These are phyloP conservation scores for Suillus plorans DNA, from an alignment of 768 basidiomycete genomes.

Conservation along the genomic window DNA sequence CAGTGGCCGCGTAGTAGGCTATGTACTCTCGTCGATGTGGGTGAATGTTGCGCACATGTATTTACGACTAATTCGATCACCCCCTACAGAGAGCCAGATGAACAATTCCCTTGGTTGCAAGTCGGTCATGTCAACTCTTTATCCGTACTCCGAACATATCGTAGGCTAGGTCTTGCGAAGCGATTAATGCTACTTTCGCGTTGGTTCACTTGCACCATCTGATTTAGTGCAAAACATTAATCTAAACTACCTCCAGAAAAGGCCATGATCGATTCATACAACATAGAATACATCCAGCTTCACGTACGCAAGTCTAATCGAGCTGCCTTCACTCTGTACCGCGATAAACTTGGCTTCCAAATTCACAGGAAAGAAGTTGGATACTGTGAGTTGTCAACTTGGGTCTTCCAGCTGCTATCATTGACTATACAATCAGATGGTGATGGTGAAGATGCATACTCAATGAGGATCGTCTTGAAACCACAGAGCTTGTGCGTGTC, in stretches of 20 bases:
- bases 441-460: constrained; percentile 26
- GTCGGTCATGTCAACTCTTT: constrained; percentile 31
- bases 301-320: constrained; percentile 31
- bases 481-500: not conserved
- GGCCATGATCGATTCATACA: constrained; percentile 22
- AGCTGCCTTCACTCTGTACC: constrained; percentile 22
- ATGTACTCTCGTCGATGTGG: constrained; percentile 57
- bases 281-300: constrained; percentile 23
- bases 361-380: constrained; percentile 13
- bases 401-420: not conserved
- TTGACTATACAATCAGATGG: constrained; percentile 16
- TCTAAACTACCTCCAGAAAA: constrained; percentile 16
- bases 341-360: constrained; percentile 23
- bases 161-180: constrained; percentile 28
- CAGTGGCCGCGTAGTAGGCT: constrained; percentile 50
- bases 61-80: not conserved
- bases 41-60: constrained; percentile 12
- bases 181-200: constrained; percentile 26
- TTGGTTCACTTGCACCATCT: constrained; percentile 12
- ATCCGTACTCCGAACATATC: constrained; percentile 26
- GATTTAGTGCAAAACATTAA: constrained; percentile 1
- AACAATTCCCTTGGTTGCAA: constrained; percentile 6
- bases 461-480: constrained; percentile 18
- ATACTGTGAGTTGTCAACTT: constrained; percentile 24
- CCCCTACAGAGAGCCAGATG: constrained; percentile 23